These are phyloP conservation scores for Xerocomus brunneocitrinus DNA, from an alignment of 768 basidiomycete genomes.

Conservation along the genomic window DNA sequence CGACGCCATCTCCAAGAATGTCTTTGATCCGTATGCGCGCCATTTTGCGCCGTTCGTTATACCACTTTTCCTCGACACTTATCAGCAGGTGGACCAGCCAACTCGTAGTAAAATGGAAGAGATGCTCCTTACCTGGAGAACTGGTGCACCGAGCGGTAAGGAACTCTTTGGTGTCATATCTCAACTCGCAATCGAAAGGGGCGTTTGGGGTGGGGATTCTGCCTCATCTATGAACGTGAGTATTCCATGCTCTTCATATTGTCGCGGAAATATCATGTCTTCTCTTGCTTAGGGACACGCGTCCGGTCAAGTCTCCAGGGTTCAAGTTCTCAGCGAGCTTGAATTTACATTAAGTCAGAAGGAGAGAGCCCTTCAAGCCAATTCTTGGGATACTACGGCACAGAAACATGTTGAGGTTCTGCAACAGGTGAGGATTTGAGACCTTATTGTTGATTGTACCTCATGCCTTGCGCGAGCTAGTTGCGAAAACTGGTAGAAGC, in stretches of 20 bases:
- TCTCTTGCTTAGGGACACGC: slow-evolving; percentile 31
- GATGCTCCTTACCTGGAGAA: slow-evolving; percentile 93
- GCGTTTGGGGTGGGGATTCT: slow-evolving; percentile 67
- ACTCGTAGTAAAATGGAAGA: slow-evolving; percentile 97
- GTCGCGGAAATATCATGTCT: slow-evolving; percentile 4
- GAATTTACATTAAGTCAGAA: slow-evolving; percentile 81
- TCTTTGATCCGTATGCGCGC: slow-evolving; percentile 87
- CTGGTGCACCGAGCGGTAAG: slow-evolving; percentile 71
- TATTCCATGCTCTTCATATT: slow-evolving; percentile 5
- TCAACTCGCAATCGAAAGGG: slow-evolving; percentile 80
- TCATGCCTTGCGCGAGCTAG: slow-evolving; percentile 33
- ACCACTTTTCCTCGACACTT: slow-evolving; percentile 81
- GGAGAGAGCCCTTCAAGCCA: slow-evolving; percentile 64
- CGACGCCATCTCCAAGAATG: slow-evolving; percentile 96
- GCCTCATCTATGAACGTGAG: slow-evolving; percentile 37
- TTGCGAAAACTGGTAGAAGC: slow-evolving; percentile 69
- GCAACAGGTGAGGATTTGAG: slow-evolving; percentile 58
- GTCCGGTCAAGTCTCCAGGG: slow-evolving; percentile 55
- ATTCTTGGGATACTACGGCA: slow-evolving; percentile 66
- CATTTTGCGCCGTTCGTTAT: slow-evolving; percentile 81
- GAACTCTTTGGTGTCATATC: slow-evolving; percentile 82
- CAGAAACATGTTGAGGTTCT: slow-evolving; percentile 74
- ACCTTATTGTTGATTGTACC: not conserved
- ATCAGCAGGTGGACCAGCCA: slow-evolving; percentile 75
- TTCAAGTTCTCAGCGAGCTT: slow-evolving; percentile 78